A percentile compares a stretch with the other conserved stretches of the same genome.
These are phyloP conservation scores for Aspergillus udagawae DNA, from an alignment of 2,329 filamentous ascomycete genomes.

Conservation along the genomic window DNA sequence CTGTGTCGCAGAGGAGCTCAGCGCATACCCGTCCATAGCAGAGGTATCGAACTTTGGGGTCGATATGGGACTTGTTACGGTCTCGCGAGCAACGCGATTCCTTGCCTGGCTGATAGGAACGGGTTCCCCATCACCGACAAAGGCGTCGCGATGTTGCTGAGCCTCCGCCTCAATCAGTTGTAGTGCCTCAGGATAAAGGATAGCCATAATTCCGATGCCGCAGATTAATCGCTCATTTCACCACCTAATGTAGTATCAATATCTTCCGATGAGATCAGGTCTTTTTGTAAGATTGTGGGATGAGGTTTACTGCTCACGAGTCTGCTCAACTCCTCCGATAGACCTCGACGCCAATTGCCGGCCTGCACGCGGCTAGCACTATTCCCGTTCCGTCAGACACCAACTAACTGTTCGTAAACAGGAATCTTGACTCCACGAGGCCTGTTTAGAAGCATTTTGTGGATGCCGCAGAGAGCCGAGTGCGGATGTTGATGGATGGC, in stretches of 20 bases:
- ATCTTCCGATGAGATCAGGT: too few species aligned
- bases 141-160: neutral
- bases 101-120: neutral
- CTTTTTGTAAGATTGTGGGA: too few species aligned
- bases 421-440: neutral
- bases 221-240: neutral
- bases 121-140: neutral
- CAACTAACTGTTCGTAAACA: neutral
- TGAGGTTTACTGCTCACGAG: neutral
- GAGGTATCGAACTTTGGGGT: slow-evolving; percentile 25
- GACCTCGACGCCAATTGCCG: neutral
- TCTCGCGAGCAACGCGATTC: neutral
- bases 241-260: too few species aligned
- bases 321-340: neutral
- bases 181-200: neutral
- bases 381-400: neutral
- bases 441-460: neutral
- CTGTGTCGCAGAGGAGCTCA: slow-evolving; percentile 18
- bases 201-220: neutral
- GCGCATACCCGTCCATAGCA: slow-evolving; percentile 28
- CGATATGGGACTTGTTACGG: slow-evolving; percentile 6
- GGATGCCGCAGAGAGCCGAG: neutral
- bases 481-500: neutral
- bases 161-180: neutral
- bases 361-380: neutral